These are phyloP conservation scores for Sonneratia caseolaris DNA, from an alignment of 345 rosid genomes.

Conservation along the genomic window DNA sequence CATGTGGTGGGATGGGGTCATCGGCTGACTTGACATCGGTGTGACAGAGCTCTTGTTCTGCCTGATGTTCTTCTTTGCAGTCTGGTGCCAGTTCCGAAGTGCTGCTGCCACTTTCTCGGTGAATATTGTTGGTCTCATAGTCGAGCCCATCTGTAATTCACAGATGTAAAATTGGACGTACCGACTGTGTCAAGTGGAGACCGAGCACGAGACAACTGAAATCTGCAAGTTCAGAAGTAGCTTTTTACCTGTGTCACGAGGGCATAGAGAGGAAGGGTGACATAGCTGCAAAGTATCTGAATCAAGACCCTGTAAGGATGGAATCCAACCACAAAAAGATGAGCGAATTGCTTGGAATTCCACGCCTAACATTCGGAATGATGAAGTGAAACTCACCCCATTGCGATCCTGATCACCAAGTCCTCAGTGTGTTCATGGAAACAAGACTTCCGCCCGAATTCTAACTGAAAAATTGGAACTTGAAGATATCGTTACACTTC, in stretches of 20 bases:
- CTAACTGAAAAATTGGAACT: slow-evolving; percentile 32
- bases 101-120: slow-evolving; percentile 63
- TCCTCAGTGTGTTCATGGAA: slow-evolving; percentile 42
- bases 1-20: slow-evolving; percentile 45
- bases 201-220: background rate
- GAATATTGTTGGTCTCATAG: slow-evolving; percentile 81
- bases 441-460: slow-evolving; percentile 47
- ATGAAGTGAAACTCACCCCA: slow-evolving; percentile 46
- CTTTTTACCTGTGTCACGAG: slow-evolving; percentile 66
- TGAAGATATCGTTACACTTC: background rate
- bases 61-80: slow-evolving; percentile 59
- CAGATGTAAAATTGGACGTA: background rate
- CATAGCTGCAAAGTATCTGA: slow-evolving; percentile 84
- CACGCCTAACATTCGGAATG: background rate
- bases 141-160: slow-evolving; percentile 68
- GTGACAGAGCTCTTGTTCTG: slow-evolving; percentile 40
- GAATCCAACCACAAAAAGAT: background rate
- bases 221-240: background rate
- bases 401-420: slow-evolving; percentile 49
- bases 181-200: background rate
- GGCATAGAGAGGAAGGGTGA: slow-evolving; percentile 91
- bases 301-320: slow-evolving; percentile 43
- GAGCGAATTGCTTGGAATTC: background rate
- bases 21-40: slow-evolving; percentile 51
- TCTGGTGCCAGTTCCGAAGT: slow-evolving; percentile 60